phyloP scores from a whole-genome alignment of 1,139 yeast genomes.

The Yamadazyma jaroonii region DNA sequence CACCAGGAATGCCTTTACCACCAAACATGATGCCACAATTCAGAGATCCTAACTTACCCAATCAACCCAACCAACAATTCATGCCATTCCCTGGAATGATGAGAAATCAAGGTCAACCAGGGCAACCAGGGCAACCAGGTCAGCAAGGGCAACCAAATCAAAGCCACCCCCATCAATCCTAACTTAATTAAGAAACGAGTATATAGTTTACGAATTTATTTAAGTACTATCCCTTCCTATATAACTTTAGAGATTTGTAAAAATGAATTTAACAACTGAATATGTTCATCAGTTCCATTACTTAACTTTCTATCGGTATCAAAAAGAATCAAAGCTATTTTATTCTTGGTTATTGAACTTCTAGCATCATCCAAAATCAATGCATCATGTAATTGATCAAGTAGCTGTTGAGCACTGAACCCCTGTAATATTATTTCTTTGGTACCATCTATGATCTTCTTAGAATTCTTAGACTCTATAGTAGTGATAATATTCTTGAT shows the following conservation, averaged over 20 bases:
- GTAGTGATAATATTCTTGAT: conserved; percentile 44
- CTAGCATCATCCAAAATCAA: conserved; percentile 59
- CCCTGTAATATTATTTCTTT: conserved; percentile 66
- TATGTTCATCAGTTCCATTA: conserved; percentile 89
- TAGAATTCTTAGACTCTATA: conserved; percentile 34
- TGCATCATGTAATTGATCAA: conserved; percentile 77
- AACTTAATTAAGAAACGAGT: neutral
- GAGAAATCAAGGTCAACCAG: conserved; percentile 3
- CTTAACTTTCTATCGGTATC: conserved; percentile 72
- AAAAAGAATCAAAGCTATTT: conserved; percentile 62
- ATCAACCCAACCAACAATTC: conserved; percentile 6
- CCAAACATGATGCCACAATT: conserved; percentile 23
- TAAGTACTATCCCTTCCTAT: conserved; percentile 12
- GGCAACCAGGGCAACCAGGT: conserved; percentile 1
- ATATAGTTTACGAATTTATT: conserved; percentile 1
- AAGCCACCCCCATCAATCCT: neutral
- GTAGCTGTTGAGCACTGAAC: conserved; percentile 80
- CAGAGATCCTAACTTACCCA: conserved; percentile 18
- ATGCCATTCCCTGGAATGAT: conserved; percentile 14
- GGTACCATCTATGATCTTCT: conserved; percentile 44
- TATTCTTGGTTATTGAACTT: conserved; percentile 56
- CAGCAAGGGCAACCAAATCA: conserved; percentile 13
- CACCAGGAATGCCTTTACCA: conserved; percentile 20
- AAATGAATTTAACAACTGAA: conserved; percentile 73
- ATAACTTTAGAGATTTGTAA: conserved; percentile 51